Base-by-base conservation (phyloP, 805 yeast genomes). In the Kazachstania bromeliacearum region DNA sequence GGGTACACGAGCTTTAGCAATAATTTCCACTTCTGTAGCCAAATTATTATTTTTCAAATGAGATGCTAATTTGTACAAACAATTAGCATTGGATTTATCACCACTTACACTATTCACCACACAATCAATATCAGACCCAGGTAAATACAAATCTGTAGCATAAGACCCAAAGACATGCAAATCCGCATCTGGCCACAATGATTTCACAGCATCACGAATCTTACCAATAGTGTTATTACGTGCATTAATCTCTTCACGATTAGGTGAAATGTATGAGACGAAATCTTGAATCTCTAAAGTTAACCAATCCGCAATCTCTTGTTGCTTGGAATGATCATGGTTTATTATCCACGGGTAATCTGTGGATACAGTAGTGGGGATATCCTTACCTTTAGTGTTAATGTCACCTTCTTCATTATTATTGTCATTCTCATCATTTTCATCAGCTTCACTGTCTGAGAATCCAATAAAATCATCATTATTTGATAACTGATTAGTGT, bases 41-140 rank as follows among this genome's bases (percentile, higher is more conserved):
- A 85, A 59, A 10, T 71, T 68, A 28, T 67, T 62, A 28, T 70
- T 66, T 47, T 84, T 70, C 42, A 89, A 65, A 48, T 70, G 73
- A 4, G 85, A 75, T 2, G 95, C 77, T 8, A 89, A 64, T 48
- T 77, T 78, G 54, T 79, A 87, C 31, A 89, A 60, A 17, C 73
- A 64, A n/a, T 75, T 68, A 51, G 84, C 72, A 39, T 70, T 72
- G 48, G 74, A 85, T 36, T 64, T 64, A 46, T 73, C 71, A 2
- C 79, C 77, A 10, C 64, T 60, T 13, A 67, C 60, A 16, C 94
- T 80, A 3, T 79, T 66, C 17, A 89, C 73, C 31, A 88, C 96
- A 77, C 92, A 79, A 59, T 89, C 98, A 22, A 89, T 85, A 66
- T 89, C 98, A 0, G 96, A 85, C 2, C 95, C 95, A 0, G 97